Evolutionary conservation across 352 stramenopile species (phyloP).

Genomic region (Peronospora belbahrii): DNA sequence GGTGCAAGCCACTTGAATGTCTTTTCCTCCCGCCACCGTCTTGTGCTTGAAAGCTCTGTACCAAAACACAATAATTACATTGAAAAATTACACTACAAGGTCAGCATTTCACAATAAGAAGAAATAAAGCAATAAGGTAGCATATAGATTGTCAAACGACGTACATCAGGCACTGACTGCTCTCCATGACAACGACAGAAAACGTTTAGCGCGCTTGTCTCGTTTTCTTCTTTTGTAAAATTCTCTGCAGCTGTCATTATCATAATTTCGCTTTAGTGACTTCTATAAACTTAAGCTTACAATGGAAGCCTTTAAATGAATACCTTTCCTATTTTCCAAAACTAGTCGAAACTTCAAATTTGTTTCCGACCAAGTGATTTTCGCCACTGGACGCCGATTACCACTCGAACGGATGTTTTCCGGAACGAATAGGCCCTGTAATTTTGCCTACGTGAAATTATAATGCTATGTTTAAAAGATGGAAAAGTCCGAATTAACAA

Average conservation of each 20-base stretch:
- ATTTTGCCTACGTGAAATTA: slow-evolving; percentile 13
- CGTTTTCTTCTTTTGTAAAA: neutral
- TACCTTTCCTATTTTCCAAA: no score
- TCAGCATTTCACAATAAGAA: neutral
- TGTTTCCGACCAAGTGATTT: slow-evolving; percentile 30
- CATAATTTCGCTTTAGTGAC: slow-evolving; percentile 3
- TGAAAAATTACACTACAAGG: neutral
- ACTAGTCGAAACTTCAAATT: slow-evolving; percentile 15
- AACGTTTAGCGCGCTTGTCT: neutral
- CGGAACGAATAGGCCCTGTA: slow-evolving; percentile 43
- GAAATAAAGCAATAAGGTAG: neutral
- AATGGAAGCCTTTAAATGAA: slow-evolving; percentile 9
- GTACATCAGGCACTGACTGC: slow-evolving; percentile 14
- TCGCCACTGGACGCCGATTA: slow-evolving; percentile 31
- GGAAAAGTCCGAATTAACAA: neutral
- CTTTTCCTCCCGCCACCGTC: slow-evolving; percentile 50
- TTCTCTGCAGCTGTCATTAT: neutral
- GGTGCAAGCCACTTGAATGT: slow-evolving; percentile 41
- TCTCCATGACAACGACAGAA: slow-evolving; percentile 7
- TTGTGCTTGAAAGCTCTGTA: slow-evolving; percentile 37
- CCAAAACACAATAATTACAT: neutral
- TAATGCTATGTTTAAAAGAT: neutral
- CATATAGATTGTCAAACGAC: neutral
- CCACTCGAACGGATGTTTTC: slow-evolving; percentile 40
- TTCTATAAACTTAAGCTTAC: slow-evolving; percentile 3